Percentiles rank a stretch among this genome's conserved stretches.
Conservation (phyloP, 352 stramenopile genomes). For the Thraustochytrium sp. region DNA sequence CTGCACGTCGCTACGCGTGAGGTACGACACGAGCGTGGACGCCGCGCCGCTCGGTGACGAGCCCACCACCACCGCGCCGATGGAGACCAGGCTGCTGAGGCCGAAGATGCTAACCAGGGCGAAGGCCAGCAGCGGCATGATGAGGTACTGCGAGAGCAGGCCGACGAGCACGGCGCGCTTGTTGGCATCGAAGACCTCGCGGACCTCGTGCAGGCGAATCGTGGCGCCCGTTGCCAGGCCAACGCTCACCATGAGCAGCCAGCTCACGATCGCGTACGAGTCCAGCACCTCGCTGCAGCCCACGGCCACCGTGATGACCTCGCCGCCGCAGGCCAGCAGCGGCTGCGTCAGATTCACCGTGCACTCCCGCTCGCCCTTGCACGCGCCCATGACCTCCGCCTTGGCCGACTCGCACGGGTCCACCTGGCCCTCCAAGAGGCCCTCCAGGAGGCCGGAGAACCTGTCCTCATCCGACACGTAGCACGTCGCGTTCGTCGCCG, state of each 20-base stretch:
- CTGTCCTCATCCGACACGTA: background rate
- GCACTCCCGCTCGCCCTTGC: background rate
- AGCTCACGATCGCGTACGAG: background rate
- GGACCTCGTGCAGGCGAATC: background rate
- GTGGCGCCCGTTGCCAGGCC: background rate
- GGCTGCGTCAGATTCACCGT: background rate
- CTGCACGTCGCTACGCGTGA: slow-evolving; percentile 74
- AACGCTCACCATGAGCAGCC: background rate
- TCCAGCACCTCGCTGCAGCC: background rate
- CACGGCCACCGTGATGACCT: background rate
- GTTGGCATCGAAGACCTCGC: background rate
- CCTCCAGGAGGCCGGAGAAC: too few relatives aligned
- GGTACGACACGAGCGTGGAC: slow-evolving; percentile 79
- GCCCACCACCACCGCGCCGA: background rate
- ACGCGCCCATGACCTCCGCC: background rate
- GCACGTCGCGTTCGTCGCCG: background rate
- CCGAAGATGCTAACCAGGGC: background rate
- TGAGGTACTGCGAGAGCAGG: background rate
- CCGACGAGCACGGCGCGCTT: background rate
- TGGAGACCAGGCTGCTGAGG: background rate
- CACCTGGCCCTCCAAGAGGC: background rate
- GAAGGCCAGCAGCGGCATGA: slow-evolving; percentile 34
- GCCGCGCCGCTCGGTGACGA: slow-evolving; percentile 42
- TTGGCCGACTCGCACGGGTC: background rate
- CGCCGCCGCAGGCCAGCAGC: background rate